Base-by-base conservation (phyloP, 768 basidiomycete species). In the Tulasnella sp. region DNA sequence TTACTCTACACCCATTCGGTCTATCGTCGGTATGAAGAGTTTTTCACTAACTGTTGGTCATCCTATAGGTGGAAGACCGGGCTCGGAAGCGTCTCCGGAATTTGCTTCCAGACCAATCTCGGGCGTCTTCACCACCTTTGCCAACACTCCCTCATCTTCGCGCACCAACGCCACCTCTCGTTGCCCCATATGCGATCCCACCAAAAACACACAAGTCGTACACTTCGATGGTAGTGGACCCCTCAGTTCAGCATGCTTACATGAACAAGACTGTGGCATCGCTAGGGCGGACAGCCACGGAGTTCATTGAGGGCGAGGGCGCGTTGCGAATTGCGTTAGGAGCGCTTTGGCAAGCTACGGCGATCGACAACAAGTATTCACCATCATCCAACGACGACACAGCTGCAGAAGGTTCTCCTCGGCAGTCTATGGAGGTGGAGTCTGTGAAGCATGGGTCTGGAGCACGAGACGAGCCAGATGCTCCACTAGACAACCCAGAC, bases 181-280 rank as follows among this genome's bases (percentile, higher is more conserved):
- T 87, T 31, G 88, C 93, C 0, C 93, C 93, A 2, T 94, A 94
- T 80, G 88, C 90, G 31, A 85, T 88, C 29, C 92, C 92, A 34
- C 86, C 86, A 31, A 82, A 86, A 12, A 88, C 91, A 71, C 93
- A 94, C 80, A 86, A 90, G 77, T 91, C 87, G 78, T 94, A 92
- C 83, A 87, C 93, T 25, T 92, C 93, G 0, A 93, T 93, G 79
- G 93, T 96, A 17, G 87, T 94, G 86, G 93, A 95, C 81, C 92
- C 91, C 78, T 88, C 92, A 9, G 89, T 93, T 19, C 93, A 91
- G 22, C 91, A 93, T 81, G 89, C 93, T 4, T 96, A 93, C 83
- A 91, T 93, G 64, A 91, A 93, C 40, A 86, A 85, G 75, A 83
- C 94, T 69, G 83, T 94, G 31, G 90, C 93, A 78, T 93, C 94